Evolutionary conservation across 768 basidiomycete species (phyloP).

Genomic region (Auriscalpium microsporum): DNA sequence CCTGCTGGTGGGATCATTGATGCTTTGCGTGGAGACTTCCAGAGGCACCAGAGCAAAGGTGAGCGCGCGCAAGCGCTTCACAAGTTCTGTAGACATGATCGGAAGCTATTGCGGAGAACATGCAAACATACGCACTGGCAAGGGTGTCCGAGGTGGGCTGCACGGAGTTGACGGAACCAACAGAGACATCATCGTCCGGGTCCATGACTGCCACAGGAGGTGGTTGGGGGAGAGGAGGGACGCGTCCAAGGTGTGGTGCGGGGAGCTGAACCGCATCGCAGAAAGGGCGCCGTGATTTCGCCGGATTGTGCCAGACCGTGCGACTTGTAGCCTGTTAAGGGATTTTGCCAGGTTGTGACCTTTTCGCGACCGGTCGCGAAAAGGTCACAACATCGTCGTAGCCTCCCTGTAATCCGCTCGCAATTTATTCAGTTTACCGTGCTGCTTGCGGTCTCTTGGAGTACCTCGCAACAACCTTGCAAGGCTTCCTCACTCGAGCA

Average conservation of each 20-base stretch:
- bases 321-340: no score
- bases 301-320: no score
- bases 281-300: no score
- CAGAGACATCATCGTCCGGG: conserved; percentile 34
- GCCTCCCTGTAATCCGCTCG: no score
- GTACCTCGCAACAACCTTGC: no score
- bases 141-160: conserved; percentile 63
- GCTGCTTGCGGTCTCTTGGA: no score
- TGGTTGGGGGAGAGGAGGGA: conserved; percentile 1
- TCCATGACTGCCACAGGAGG: not conserved
- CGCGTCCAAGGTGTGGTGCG: not conserved
- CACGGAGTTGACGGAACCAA: conserved; percentile 37
- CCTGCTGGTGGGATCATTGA: conserved; percentile 73
- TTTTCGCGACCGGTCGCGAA: no score
- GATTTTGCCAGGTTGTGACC: no score
- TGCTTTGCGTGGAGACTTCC: conserved; percentile 57
- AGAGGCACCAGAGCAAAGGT: conserved; percentile 71
- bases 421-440: no score
- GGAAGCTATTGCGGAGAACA: not conserved
- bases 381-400: no score
- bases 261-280: no score
- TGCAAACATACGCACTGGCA: conserved; percentile 45
- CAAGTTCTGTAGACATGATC: conserved; percentile 46
- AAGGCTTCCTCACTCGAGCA: no score
- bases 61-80: conserved; percentile 70